Evolutionary conservation across 306 rosid species (phyloP), one percentile per base, ranked within the genome.

Genomic region (Prinsepia uniflora): DNA sequence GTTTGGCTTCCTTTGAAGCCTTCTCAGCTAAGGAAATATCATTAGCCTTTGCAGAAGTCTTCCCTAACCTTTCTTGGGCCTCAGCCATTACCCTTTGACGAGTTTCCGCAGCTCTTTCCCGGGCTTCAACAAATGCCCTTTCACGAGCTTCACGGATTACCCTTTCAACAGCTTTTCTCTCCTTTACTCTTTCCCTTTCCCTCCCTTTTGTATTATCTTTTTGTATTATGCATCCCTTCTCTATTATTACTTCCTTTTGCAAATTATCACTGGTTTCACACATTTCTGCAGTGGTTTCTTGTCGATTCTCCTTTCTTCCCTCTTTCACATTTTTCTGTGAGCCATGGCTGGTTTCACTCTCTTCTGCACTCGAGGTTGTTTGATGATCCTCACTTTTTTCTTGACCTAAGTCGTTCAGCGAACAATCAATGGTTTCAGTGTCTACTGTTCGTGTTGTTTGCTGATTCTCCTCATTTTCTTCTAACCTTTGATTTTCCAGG

Each of bases 131-230:
- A 90, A 90, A 88, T 73, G 98, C 96, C 84, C 97, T 85, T 81
- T 88, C 89, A 40, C 97, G 98, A 74, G 90, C 97, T 82, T 93
- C 98, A 14, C 92, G 92, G 34, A 93, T 83, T 61, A 85, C 92
- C 84, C 96, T 86, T 74, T 88, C 98, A 70, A 90, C 98, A 24
- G 90, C 88, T 68, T 80, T 73, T 79, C 77, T 93, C 83, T 90
- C 98, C 76, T 72, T 86, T 72, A 80, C 92, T 77, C 70, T 89
- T 63, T 82, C 91, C 79, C 84, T 90, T 79, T 86, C 83, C 85
- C 67, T 87, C 78, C 81, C 86, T 72, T 79, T 90, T 74, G 82
- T 84, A 72, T 86, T 88, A 73, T 80, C 90, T 74, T 79, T 78
- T 79, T 79, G 84, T 81, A 65, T 90, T 68, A 63, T 80, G 60